These are phyloP conservation scores for Phaeosphaeria sp. DNA, from an alignment of 2,329 filamentous ascomycete genomes.

Conservation along the genomic window DNA sequence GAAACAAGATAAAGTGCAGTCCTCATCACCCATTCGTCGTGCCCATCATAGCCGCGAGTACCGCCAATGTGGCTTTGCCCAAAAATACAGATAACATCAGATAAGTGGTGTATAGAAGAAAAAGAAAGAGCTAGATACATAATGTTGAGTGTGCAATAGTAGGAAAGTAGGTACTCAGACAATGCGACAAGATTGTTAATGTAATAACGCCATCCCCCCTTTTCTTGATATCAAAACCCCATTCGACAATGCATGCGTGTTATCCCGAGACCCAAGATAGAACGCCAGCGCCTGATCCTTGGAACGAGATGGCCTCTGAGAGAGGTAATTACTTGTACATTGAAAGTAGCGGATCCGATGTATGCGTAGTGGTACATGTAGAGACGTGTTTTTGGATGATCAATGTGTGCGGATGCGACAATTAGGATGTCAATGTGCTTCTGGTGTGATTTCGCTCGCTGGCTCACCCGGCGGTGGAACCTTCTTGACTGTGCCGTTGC, in stretches of 20 bases:
- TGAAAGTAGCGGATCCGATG: slow-evolving; percentile 14
- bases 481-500: slow-evolving; percentile 60
- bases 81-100: neutral
- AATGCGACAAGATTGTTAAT: neutral
- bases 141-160: neutral
- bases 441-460: slow-evolving; percentile 8
- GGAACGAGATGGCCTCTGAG: neutral
- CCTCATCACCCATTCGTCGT: neutral
- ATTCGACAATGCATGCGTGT: slow-evolving; percentile 4
- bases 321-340: slow-evolving; percentile 17
- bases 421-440: slow-evolving; percentile 15
- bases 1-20: neutral
- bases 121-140: neutral
- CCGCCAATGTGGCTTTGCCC: neutral
- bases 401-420: slow-evolving; percentile 14
- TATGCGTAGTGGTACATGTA: slow-evolving; percentile 26
- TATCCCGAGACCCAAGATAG: neutral
- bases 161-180: neutral
- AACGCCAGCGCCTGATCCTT: slow-evolving; percentile 7
- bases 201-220: slow-evolving; percentile 2
- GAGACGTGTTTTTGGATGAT: slow-evolving; percentile 16
- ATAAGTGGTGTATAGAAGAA: neutral
- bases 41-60: neutral
- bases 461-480: slow-evolving; percentile 40
- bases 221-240: slow-evolving; percentile 4